Evolutionary conservation across 2,329 filamentous ascomycete species (phyloP).

Genomic region (Fusarium metavorans): DNA sequence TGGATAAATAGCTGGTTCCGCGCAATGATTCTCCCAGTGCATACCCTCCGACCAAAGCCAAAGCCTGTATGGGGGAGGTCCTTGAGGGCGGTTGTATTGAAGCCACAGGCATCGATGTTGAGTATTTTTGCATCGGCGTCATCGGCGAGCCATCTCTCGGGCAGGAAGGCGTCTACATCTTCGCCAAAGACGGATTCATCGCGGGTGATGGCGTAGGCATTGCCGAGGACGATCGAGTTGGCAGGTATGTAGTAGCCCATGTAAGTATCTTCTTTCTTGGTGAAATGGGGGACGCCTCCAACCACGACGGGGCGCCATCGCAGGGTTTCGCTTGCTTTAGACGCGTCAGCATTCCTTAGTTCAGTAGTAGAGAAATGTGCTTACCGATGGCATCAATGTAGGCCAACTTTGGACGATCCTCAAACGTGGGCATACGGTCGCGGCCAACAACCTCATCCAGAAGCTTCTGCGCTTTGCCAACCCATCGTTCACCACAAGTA

Average conservation of each 20-base stretch:
- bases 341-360: too few relatives aligned
- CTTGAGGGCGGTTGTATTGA: constrained; percentile 30
- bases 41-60: constrained; percentile 61
- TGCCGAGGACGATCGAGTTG: constrained; percentile 57
- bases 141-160: constrained; percentile 48
- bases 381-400: constrained; percentile 58
- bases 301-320: constrained; percentile 58
- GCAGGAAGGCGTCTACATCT: constrained; percentile 46
- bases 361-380: neutral
- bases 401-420: constrained; percentile 53
- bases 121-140: constrained; percentile 10
- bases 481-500: constrained; percentile 30
- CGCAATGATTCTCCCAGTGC: constrained; percentile 59
- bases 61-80: constrained; percentile 54
- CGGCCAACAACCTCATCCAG: constrained; percentile 57
- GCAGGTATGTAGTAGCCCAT: constrained; percentile 57
- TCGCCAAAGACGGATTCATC: constrained; percentile 56
- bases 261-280: constrained; percentile 51
- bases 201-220: constrained; percentile 54
- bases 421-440: constrained; percentile 52
- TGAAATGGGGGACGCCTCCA: constrained; percentile 54
- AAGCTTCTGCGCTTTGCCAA: constrained; percentile 54
- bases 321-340: constrained; percentile 49
- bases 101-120: constrained; percentile 12
- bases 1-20: constrained; percentile 58